Conservation (phyloP, 306 rosid genomes). For the Pterocarpus macrocarpus region DNA sequence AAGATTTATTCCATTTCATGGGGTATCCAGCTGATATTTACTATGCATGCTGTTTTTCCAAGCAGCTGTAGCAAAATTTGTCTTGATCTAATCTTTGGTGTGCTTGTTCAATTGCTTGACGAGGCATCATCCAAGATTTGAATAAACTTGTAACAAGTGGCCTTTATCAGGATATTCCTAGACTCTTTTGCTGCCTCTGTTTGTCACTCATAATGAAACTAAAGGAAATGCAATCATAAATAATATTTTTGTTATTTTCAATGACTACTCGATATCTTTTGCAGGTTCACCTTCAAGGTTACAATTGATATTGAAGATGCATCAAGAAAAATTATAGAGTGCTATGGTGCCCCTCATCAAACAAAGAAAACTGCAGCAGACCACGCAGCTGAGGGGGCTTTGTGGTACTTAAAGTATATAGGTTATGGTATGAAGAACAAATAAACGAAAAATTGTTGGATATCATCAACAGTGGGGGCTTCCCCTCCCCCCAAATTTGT, state of each 20-base stretch:
- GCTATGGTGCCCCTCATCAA: slow-evolving; percentile 61
- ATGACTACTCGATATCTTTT: slow-evolving; percentile 26
- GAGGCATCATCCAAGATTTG: background rate
- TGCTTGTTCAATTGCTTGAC: slow-evolving; percentile 7
- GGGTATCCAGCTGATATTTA: slow-evolving; percentile 2
- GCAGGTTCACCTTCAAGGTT: slow-evolving; percentile 77
- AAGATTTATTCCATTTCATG: slow-evolving; percentile 21
- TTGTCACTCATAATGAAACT: slow-evolving; percentile 16
- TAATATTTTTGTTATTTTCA: background rate
- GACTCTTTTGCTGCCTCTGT: slow-evolving; percentile 11
- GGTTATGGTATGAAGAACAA: slow-evolving; percentile 46
- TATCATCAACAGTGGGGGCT: slow-evolving; percentile 41
- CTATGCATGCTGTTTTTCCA: background rate
- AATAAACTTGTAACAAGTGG: background rate
- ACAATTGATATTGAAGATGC: slow-evolving; percentile 50
- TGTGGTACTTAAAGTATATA: slow-evolving; percentile 63
- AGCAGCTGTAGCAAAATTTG: slow-evolving; percentile 8
- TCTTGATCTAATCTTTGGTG: slow-evolving; percentile 4
- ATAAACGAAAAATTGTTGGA: slow-evolving; percentile 12
- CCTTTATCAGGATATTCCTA: slow-evolving; percentile 27
- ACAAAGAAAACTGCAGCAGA: slow-evolving; percentile 73
- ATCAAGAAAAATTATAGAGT: slow-evolving; percentile 53
- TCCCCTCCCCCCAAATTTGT: slow-evolving; percentile 23
- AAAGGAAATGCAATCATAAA: slow-evolving; percentile 9
- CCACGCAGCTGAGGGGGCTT: slow-evolving; percentile 72